These are phyloP conservation scores for Neohortaea acidophila DNA, from an alignment of 495 filamentous ascomycete species.

Conservation along the genomic window DNA sequence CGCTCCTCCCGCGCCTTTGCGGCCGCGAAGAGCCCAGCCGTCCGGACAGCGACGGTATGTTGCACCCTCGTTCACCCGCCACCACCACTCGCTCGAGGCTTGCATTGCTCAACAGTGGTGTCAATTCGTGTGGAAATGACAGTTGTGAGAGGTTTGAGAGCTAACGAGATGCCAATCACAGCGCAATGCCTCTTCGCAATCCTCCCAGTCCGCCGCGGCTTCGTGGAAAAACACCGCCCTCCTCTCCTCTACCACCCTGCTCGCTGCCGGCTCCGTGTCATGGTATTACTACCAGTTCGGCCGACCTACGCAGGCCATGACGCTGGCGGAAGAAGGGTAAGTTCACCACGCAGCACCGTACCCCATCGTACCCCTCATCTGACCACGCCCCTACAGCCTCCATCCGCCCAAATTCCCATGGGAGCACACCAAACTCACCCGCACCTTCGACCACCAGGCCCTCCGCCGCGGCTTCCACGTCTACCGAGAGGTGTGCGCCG, in stretches of 20 bases:
- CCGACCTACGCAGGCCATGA: slow-evolving; percentile 70
- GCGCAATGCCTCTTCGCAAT: slow-evolving; percentile 49
- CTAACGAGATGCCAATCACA: slow-evolving; percentile 23
- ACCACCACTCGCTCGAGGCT: slow-evolving; percentile 1
- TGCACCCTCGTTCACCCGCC: slow-evolving; percentile 9
- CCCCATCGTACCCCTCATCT: no score
- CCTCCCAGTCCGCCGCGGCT: slow-evolving; percentile 40
- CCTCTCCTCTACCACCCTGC: slow-evolving; percentile 64
- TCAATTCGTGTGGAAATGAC: slow-evolving; percentile 9
- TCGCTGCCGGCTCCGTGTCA: slow-evolving; percentile 72
- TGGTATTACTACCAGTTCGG: slow-evolving; percentile 97
- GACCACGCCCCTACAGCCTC: no score
- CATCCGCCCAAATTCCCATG: slow-evolving; percentile 88
- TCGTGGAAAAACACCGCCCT: slow-evolving; percentile 59
- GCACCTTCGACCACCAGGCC: slow-evolving; percentile 90
- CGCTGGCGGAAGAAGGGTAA: slow-evolving; percentile 94
- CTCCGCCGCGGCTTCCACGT: slow-evolving; percentile 99
- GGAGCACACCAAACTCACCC: slow-evolving; percentile 77
- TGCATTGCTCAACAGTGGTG: not conserved
- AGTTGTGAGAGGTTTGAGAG: slow-evolving; percentile 14
- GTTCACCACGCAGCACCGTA: slow-evolving; percentile 27
- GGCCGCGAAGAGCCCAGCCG: slow-evolving; percentile 47
- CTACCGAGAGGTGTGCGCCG: slow-evolving; percentile 95
- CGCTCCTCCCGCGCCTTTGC: slow-evolving; percentile 66
- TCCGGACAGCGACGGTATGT: slow-evolving; percentile 45